A percentile compares a stretch with the other conserved stretches of the same genome.
Evolutionary conservation across 2,329 filamentous ascomycete genomes (phyloP).

Genomic region (Blastomyces parvus): DNA sequence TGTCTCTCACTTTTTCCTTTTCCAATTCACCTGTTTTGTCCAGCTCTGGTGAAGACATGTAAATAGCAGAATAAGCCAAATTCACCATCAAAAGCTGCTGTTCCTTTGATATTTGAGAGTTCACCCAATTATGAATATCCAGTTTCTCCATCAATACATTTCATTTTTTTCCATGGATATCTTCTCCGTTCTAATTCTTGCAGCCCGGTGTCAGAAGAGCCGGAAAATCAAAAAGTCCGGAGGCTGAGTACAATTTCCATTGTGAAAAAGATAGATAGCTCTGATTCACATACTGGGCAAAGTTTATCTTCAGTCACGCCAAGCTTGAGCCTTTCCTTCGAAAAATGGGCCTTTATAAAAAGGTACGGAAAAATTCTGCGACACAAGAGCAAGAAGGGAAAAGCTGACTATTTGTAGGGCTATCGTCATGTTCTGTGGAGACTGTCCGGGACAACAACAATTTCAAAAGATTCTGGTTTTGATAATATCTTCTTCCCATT

Average conservation of each 20-base stretch:
- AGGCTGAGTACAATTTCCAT: too few relatives aligned
- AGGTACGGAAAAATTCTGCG: not conserved
- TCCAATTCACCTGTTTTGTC: not conserved
- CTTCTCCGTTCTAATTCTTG: too few relatives aligned
- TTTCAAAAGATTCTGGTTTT: not conserved
- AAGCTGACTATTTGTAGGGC: not conserved
- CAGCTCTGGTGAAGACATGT: not conserved
- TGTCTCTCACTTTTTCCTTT: not conserved
- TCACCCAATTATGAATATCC: not conserved
- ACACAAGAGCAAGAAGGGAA: not conserved
- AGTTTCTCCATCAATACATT: not conserved
- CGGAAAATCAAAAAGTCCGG: too few relatives aligned
- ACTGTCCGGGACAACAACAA: not conserved
- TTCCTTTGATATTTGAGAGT: not conserved
- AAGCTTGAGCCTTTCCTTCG: not conserved
- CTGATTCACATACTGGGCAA: too few relatives aligned
- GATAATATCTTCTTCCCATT: conserved; percentile 5
- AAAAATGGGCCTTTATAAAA: not conserved
- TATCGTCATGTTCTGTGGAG: not conserved
- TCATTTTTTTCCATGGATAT: not conserved
- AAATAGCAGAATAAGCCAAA: not conserved
- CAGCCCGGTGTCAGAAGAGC: too few relatives aligned
- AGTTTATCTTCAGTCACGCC: too few relatives aligned
- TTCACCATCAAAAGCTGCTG: conserved; percentile 1
- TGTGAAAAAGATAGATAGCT: too few relatives aligned